Percentiles rank a stretch among this genome's conserved stretches.
Conservation (phyloP, 805 yeast species). For the Kluyveromyces aestuarii region DNA sequence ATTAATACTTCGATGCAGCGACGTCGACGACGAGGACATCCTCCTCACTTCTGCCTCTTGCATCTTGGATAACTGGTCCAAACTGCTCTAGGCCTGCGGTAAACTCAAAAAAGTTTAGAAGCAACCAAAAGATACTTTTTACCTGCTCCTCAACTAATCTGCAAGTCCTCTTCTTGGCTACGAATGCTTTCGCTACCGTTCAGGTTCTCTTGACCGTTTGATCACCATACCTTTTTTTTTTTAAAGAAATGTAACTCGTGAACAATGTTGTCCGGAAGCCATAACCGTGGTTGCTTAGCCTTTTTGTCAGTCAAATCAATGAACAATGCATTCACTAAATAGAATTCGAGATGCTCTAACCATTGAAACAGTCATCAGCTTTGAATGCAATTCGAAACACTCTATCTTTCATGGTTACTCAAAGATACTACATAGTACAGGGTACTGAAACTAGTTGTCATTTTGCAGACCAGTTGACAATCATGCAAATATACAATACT, state of each 20-base stretch:
- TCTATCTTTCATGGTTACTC: too few species aligned
- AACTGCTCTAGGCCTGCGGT: neutral
- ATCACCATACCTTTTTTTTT: neutral
- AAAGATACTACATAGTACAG: too few species aligned
- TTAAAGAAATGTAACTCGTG: neutral
- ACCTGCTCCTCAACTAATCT: too few species aligned
- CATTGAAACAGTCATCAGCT: too few species aligned
- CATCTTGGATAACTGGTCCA: neutral
- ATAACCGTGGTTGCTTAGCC: neutral
- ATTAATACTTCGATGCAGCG: neutral
- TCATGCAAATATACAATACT: too few species aligned
- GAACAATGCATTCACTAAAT: too few species aligned
- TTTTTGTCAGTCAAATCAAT: neutral
- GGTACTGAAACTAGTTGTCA: too few species aligned
- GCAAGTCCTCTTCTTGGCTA: neutral
- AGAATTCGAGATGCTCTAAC: too few species aligned
- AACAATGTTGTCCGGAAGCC: neutral
- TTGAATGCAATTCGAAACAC: too few species aligned
- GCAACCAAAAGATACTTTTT: neutral
- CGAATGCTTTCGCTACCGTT: neutral
- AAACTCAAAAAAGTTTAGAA: neutral
- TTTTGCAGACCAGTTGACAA: too few species aligned
- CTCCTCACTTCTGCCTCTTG: neutral
- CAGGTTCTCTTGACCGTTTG: neutral
- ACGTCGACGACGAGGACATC: neutral